These are phyloP conservation scores for Xanthoconium separans DNA, from an alignment of 1,284 basidiomycete genomes.

Conservation along the genomic window DNA sequence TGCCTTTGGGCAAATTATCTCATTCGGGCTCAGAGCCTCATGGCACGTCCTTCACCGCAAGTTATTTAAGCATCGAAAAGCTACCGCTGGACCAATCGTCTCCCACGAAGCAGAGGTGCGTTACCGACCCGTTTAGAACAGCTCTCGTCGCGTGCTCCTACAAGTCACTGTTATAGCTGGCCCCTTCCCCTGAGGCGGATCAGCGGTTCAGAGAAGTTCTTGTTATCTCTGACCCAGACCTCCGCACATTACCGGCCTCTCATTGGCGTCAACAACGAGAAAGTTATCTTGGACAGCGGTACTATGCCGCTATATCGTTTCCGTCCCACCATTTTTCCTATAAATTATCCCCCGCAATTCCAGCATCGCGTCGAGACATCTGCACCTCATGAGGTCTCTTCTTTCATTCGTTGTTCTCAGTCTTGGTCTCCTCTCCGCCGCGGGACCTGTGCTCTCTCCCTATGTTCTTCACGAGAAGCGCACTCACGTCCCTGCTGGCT, in stretches of 20 bases:
- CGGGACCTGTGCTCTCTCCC: conserved; percentile 14
- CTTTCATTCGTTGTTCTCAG: conserved; percentile 16
- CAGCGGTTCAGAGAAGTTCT: too few relatives aligned
- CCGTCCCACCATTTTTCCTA: conserved; percentile 13
- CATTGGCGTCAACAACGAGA: too few relatives aligned
- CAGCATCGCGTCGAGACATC: background rate
- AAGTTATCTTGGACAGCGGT: conserved; percentile 8
- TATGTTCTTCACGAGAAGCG: conserved; percentile 35
- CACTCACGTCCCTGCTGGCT: conserved; percentile 30
- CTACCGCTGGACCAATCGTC: background rate
- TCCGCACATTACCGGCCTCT: too few relatives aligned
- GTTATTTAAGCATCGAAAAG: background rate
- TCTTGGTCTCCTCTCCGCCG: conserved; percentile 15
- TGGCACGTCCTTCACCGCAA: background rate
- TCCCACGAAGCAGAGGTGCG: background rate
- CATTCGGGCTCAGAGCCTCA: too few relatives aligned
- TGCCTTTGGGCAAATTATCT: too few relatives aligned
- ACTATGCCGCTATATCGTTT: conserved; percentile 11
- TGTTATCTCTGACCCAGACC: too few relatives aligned
- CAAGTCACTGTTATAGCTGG: too few relatives aligned
- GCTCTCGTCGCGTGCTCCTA: background rate
- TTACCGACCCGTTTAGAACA: background rate
- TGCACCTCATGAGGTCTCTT: conserved; percentile 16
- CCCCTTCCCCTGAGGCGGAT: too few relatives aligned
- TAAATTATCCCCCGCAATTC: conserved; percentile 9